These are phyloP conservation scores for Nannizzia gypsea DNA, from an alignment of 2,329 filamentous ascomycete genomes.

Conservation along the genomic window DNA sequence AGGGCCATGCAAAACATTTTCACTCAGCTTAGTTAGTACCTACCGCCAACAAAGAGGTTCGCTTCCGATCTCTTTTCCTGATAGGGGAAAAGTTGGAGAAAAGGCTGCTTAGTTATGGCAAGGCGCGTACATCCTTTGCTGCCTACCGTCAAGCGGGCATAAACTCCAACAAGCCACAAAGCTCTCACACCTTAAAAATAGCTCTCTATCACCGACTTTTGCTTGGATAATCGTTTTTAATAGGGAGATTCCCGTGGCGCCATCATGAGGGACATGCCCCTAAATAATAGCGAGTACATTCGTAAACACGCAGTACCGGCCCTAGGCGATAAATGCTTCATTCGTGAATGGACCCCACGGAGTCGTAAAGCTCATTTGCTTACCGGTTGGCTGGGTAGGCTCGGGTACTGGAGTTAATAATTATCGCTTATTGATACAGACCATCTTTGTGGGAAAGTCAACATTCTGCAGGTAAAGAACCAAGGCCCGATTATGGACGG, in stretches of 20 bases:
- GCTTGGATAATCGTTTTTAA: neutral
- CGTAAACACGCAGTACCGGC: neutral
- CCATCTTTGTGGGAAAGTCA: neutral
- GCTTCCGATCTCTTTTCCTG: neutral
- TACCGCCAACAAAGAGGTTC: constrained; percentile 7
- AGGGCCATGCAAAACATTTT: constrained; percentile 6
- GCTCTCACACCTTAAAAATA: neutral
- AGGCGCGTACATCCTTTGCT: neutral
- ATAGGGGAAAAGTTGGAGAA: neutral
- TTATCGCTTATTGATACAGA: neutral
- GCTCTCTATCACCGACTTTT: constrained; percentile 2
- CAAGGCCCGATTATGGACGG: neutral
- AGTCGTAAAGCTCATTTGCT: neutral
- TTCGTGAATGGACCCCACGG: neutral
- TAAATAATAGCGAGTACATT: neutral
- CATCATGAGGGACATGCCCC: neutral
- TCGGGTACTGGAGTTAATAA: neutral
- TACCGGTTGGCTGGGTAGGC: constrained; percentile 10
- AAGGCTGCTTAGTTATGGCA: neutral
- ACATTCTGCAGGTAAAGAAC: neutral
- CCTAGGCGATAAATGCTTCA: neutral
- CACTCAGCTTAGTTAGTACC: constrained; percentile 7
- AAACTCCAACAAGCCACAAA: neutral
- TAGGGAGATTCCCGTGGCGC: neutral
- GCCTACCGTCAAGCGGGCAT: neutral